phyloP scores from a whole-genome alignment of 495 filamentous ascomycete genomes.

The Aeminium ludgeri region DNA sequence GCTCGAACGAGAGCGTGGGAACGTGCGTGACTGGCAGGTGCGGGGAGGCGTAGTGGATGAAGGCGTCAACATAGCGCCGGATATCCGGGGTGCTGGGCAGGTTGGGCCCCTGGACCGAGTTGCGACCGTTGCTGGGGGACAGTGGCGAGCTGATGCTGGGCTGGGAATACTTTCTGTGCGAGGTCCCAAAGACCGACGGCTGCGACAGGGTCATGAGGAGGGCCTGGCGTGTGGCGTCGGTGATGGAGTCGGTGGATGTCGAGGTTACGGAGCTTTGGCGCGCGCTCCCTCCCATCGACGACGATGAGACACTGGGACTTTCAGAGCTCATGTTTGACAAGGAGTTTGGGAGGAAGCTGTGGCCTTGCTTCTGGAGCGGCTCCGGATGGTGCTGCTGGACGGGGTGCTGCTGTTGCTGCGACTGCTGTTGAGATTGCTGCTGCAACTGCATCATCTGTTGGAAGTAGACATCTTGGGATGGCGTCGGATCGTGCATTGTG shows the following conservation, averaged over 20 bases:
- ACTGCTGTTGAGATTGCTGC: no score
- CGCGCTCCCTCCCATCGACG: slow-evolving; percentile 46
- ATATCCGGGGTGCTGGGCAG: slow-evolving; percentile 83
- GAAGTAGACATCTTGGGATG: slow-evolving; percentile 19
- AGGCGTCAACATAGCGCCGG: slow-evolving; percentile 79
- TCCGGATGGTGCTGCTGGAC: neutral
- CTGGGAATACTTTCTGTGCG: slow-evolving; percentile 59
- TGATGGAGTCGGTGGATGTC: slow-evolving; percentile 63
- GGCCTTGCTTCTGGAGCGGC: neutral
- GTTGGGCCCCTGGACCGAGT: slow-evolving; percentile 22
- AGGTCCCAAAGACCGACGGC: slow-evolving; percentile 45
- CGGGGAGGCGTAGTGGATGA: slow-evolving; percentile 88
- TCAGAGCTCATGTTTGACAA: slow-evolving; percentile 38
- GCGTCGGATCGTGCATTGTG: slow-evolving; percentile 16
- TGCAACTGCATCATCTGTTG: slow-evolving; percentile 13
- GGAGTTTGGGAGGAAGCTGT: slow-evolving; percentile 15
- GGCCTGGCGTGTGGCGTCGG: slow-evolving; percentile 81
- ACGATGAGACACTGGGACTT: slow-evolving; percentile 37
- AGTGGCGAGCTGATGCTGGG: slow-evolving; percentile 49
- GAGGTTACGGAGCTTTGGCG: slow-evolving; percentile 48
- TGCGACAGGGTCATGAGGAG: slow-evolving; percentile 69
- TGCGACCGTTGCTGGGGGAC: slow-evolving; percentile 34
- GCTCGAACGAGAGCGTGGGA: slow-evolving; percentile 81
- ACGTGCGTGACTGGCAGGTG: slow-evolving; percentile 89
- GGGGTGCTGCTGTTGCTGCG: slow-evolving; percentile 18